Evolutionary conservation across 1,284 basidiomycete genomes (phyloP).

Genomic region (Ceratobasidium theobromae): DNA sequence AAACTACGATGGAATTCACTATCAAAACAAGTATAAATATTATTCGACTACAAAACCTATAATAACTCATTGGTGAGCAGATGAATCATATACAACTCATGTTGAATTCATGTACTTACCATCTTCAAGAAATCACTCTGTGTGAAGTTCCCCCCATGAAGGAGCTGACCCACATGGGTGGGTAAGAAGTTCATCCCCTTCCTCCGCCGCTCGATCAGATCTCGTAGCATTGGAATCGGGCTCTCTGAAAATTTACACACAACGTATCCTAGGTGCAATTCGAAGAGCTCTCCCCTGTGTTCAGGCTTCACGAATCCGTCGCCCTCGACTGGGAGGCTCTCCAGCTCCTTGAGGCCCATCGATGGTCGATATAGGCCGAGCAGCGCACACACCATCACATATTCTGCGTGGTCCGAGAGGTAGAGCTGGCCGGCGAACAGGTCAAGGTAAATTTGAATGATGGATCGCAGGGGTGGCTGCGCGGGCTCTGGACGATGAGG

Average conservation of each 20-base stretch:
- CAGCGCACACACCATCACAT: slow-evolving; percentile 44
- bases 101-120: not conserved
- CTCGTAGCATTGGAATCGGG: not conserved
- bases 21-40: too few relatives aligned
- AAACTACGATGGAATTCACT: too few relatives aligned
- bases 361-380: slow-evolving; percentile 43
- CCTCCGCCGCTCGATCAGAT: not conserved
- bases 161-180: not conserved
- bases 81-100: too few relatives aligned
- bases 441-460: slow-evolving; percentile 45
- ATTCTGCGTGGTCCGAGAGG: slow-evolving; percentile 43
- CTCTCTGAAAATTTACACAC: not conserved
- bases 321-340: not conserved
- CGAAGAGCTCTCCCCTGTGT: not conserved
- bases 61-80: too few relatives aligned
- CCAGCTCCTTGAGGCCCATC: not conserved
- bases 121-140: not conserved
- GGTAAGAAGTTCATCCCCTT: slow-evolving; percentile 15
- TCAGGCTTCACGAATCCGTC: not conserved
- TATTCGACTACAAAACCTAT: too few relatives aligned
- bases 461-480: too few relatives aligned
- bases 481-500: not conserved
- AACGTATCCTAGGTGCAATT: not conserved
- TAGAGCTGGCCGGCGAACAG: slow-evolving; percentile 52
- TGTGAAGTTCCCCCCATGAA: not conserved